Evolutionary conservation across 495 filamentous ascomycete genomes (phyloP), one percentile per base, ranked within the genome.

Genomic region (Xylaria venustula): DNA sequence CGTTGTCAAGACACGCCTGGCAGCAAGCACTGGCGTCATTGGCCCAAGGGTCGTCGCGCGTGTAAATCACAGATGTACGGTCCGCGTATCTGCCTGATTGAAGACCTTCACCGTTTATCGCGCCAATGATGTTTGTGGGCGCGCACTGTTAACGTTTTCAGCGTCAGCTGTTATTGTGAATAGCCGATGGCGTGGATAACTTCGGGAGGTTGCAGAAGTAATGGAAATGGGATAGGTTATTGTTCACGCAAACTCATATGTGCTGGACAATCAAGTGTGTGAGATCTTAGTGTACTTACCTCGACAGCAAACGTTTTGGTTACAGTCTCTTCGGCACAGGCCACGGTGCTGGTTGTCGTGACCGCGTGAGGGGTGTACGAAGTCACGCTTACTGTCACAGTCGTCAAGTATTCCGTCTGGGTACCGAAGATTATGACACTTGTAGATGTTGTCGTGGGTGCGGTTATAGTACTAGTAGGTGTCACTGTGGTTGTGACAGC

Each of bases 1-100:
- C 65, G 72, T 82, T 70, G 76, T 87, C 74, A 77, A 64, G 46
- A 37, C 69, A 71, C 11, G 66, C 26, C 58, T 71, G 66, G 51
- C 69, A 71, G 51, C 69, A 69, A 6, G 15, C 6, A 41, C 62
- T 64, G 2, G 58, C 48, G 19, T 71, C 64, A 6, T 63, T 25
- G 1, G 40, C 37, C 44, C 52, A 66, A 5, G n/a, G 45, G 12
- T 60, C 61, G 22, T 67, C 54, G 12, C 30, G 48, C 6, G 65
- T 26, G 54, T 69, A 67, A 3, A 65, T 52, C 1, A 71, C 64
- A 3, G 64, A 61, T 14, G 28, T 64, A 51, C 63, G 64, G 3
- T 25, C 20, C n/a, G 66, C 62, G 46, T 69, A 69, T 5, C 28
- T 32, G 17, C 61, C 61, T 3, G 61, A 64, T 2, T 60, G 59